Evolutionary conservation across 2,329 filamentous ascomycete species (phyloP), one percentile per base, ranked within the genome.

Genomic region (Xylariaceae sp.): DNA sequence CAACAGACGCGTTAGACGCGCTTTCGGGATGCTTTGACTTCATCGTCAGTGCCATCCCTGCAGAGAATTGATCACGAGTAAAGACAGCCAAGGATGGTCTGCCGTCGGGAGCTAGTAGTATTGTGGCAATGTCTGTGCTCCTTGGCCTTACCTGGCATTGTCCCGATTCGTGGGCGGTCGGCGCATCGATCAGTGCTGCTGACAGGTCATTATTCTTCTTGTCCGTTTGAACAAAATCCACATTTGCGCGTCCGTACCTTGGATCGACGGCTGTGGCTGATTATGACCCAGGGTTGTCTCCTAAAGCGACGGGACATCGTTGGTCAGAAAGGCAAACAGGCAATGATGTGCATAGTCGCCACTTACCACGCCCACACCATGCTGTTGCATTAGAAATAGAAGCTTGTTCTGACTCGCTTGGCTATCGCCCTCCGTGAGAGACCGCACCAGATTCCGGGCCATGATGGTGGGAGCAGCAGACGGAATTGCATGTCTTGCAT

Each of bases 281-380:
- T 58, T 42, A 34, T 34, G 7, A 13, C 13, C 32, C 9, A 34
- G 4, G 43, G 57, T 63, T 36, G 44, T 51, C 64, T 66, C 5
- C n/a, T 10, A n/a, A 7, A 29, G 55, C 13, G 52, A 60, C 29
- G 5, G 16, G 19, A 51, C 26, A 41, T 32, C 55, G 34, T 58
- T 40, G 32, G 48, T 39, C 36, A 39, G 50, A 39, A 52, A 51
- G 49, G 51, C n/a, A 50, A 47, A 49, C 26, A 32, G 26, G 12
- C n/a, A 40, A 50, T 54, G 51, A 50, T 53, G 51, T 41, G 49
- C 46, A 55, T 51, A 22, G 41, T 6, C 36, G 43, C 32, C 47
- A 62, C 67, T 64, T 57, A 68, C 66, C 58, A 65, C 57, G 26
- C 66, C 66, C 19, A 67, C 54, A 21, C 62, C 64, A 56, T 67